These are phyloP conservation scores for Ascochyta clinopodiicola DNA, from an alignment of 2,329 filamentous ascomycete genomes.

Conservation along the genomic window DNA sequence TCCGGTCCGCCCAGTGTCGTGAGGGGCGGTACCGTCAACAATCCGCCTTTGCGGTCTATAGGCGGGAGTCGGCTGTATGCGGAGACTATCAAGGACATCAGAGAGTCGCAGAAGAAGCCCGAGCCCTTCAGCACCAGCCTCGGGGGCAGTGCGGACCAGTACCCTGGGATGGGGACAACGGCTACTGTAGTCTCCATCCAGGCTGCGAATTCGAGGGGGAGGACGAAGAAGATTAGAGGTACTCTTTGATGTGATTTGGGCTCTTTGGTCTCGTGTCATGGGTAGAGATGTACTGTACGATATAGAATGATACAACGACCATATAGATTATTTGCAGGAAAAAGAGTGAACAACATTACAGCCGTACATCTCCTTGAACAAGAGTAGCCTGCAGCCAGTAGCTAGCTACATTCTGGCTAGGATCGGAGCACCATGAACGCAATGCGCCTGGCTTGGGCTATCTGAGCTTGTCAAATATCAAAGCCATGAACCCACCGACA, in stretches of 20 bases:
- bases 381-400: too few species aligned
- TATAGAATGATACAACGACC: too few species aligned
- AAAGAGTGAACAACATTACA: too few species aligned
- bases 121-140: not conserved
- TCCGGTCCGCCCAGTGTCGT: not conserved
- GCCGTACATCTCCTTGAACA: too few species aligned
- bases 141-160: not conserved
- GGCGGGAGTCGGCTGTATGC: slow-evolving; percentile 11
- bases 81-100: slow-evolving; percentile 9
- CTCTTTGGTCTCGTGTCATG: not conserved
- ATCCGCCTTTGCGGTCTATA: not conserved
- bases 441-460: too few species aligned
- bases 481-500: too few species aligned
- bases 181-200: slow-evolving; percentile 4
- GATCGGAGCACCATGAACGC: too few species aligned
- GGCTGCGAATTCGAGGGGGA: not conserved
- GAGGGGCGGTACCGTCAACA: not conserved
- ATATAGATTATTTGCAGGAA: too few species aligned
- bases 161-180: not conserved
- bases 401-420: too few species aligned
- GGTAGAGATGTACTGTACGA: not conserved
- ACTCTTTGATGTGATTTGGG: not conserved
- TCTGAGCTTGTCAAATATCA: too few species aligned
- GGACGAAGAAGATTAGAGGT: not conserved
- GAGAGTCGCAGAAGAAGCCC: slow-evolving; percentile 3